These are phyloP conservation scores for Amanita pseudoporphyria DNA, from an alignment of 768 basidiomycete species.

Conservation along the genomic window DNA sequence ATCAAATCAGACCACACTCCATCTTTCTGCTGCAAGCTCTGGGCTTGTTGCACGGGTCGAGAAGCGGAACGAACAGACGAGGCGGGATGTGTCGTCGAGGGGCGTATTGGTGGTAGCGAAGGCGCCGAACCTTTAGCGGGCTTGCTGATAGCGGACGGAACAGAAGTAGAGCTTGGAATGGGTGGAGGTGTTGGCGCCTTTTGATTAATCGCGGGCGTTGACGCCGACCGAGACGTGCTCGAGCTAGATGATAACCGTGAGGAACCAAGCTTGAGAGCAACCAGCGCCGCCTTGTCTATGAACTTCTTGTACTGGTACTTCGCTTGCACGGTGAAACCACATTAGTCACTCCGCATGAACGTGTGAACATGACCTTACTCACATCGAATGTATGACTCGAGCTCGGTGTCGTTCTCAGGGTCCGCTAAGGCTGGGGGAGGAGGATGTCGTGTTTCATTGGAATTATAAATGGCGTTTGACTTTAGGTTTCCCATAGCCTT, in stretches of 20 bases:
- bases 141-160: constrained; percentile 11
- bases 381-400: constrained; percentile 88
- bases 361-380: constrained; percentile 19
- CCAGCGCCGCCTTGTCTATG: constrained; percentile 37
- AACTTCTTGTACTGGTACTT: constrained; percentile 78
- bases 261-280: constrained; percentile 36
- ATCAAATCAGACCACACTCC: constrained; percentile 53
- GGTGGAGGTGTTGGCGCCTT: constrained; percentile 9
- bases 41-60: constrained; percentile 15
- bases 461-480: constrained; percentile 74
- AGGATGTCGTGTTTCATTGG: constrained; percentile 73
- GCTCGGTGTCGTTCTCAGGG: constrained; percentile 75
- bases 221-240: constrained; percentile 11
- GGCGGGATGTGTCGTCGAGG: constrained; percentile 11
- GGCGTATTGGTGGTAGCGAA: constrained; percentile 9
- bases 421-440: constrained; percentile 77
- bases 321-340: constrained; percentile 26
- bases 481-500: constrained; percentile 70
- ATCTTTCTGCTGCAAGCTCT: constrained; percentile 18
- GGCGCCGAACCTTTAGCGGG: constrained; percentile 10
- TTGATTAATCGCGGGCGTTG: constrained; percentile 2
- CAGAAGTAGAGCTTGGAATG: constrained; percentile 2
- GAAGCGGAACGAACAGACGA: constrained; percentile 16
- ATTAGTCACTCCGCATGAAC: neutral
- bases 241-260: constrained; percentile 26